A percentile compares a stretch with the other conserved stretches of the same genome.
phyloP scores from a whole-genome alignment of 1,284 basidiomycete genomes.

The Sporisorium iseilematis-ciliati region DNA sequence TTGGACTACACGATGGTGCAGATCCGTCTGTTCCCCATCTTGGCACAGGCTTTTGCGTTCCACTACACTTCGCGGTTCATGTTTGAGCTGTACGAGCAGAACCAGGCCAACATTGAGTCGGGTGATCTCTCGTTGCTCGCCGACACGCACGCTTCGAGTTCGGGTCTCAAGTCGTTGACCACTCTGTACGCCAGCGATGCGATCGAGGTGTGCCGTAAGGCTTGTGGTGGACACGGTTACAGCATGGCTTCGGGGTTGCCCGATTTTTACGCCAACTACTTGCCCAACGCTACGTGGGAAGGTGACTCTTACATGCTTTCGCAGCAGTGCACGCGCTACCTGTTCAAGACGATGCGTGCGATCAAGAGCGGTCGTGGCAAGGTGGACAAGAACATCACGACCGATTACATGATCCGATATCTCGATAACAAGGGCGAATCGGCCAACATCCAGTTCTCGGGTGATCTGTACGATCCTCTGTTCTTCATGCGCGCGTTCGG shows the following conservation, averaged over 20 bases:
- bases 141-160: conserved; percentile 70
- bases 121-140: conserved; percentile 70
- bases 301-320: conserved; percentile 71
- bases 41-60: conserved; percentile 71
- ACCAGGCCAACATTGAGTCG: conserved; percentile 65
- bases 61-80: conserved; percentile 70
- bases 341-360: conserved; percentile 69
- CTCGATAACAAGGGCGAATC: conserved; percentile 64
- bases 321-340: conserved; percentile 70
- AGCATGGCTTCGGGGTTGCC: conserved; percentile 65
- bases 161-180: conserved; percentile 69
- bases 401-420: conserved; percentile 69
- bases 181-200: conserved; percentile 69
- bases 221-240: conserved; percentile 71
- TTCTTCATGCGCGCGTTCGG: conserved; percentile 70
- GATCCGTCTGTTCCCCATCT: conserved; percentile 70
- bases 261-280: conserved; percentile 63
- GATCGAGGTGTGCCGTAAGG: conserved; percentile 70
- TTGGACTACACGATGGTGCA: conserved; percentile 71
- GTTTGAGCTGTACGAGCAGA: conserved; percentile 69
- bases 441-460: conserved; percentile 55
- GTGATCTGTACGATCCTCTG: conserved; percentile 65
- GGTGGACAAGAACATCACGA: conserved; percentile 63
- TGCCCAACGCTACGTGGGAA: conserved; percentile 69
- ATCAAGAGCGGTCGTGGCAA: conserved; percentile 56